A percentile compares a stretch with the other conserved stretches of the same genome.
Evolutionary conservation across 306 rosid genomes (phyloP).

Genomic region (Sechiopsis laciniata): DNA sequence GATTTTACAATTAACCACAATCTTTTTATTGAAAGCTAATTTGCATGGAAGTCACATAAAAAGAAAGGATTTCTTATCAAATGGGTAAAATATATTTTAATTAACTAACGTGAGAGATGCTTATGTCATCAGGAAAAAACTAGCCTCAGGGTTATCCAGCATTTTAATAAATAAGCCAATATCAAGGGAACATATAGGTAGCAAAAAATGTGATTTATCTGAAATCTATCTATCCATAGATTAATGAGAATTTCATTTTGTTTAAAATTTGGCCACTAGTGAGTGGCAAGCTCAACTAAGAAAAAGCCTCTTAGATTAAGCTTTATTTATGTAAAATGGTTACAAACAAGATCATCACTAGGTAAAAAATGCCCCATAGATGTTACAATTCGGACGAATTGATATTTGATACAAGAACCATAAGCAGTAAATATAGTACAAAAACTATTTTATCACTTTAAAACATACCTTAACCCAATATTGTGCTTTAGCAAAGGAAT

Average conservation of each 20-base stretch:
- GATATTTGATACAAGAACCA: too few relatives aligned
- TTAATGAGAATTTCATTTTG: neutral
- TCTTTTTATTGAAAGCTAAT: neutral
- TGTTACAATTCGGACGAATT: neutral
- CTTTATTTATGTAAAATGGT: too few relatives aligned
- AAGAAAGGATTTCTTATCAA: neutral
- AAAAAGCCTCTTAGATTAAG: neutral
- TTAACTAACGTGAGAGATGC: too few relatives aligned
- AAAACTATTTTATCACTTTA: neutral
- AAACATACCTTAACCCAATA: slow-evolving; percentile 94
- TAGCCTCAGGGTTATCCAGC: neutral
- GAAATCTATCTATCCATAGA: neutral
- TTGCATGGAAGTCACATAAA: neutral
- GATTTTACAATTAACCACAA: neutral
- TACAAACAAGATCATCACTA: too few relatives aligned
- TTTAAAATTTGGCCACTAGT: neutral
- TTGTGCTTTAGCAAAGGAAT: slow-evolving; percentile 88
- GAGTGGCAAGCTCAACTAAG: neutral
- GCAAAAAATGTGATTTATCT: neutral
- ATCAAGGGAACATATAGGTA: neutral
- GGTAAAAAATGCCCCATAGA: neutral
- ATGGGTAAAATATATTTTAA: neutral
- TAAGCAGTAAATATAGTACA: neutral
- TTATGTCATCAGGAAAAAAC: too few relatives aligned
- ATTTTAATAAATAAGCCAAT: neutral